Evolutionary conservation across 2,329 filamentous ascomycete species (phyloP).

Genomic region (Ceratocystis destructans): DNA sequence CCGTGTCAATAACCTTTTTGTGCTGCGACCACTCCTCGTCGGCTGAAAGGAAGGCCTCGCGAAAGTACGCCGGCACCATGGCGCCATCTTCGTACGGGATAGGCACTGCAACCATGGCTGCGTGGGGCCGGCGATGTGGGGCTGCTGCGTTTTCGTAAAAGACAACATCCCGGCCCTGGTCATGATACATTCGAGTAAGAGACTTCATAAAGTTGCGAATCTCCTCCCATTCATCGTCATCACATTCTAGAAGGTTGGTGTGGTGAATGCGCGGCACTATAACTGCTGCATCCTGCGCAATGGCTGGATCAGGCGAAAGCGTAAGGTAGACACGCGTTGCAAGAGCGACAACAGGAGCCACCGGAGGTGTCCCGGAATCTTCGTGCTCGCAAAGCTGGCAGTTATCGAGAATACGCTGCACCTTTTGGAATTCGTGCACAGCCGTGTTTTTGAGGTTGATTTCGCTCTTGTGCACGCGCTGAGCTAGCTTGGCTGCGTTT

Average conservation of each 20-base stretch:
- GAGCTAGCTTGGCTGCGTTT: conserved; percentile 80
- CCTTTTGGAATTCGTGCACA: conserved; percentile 77
- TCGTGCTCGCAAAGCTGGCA: conserved; percentile 92
- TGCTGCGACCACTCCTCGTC: conserved; percentile 96
- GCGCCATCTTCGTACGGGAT: conserved; percentile 85
- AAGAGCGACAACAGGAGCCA: conserved; percentile 75
- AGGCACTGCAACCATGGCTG: conserved; percentile 72
- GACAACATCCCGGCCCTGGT: conserved; percentile 78
- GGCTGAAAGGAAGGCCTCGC: conserved; percentile 73
- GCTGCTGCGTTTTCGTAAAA: conserved; percentile 96
- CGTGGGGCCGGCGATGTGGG: conserved; percentile 66
- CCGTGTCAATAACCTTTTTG: conserved; percentile 84
- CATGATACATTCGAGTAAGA: conserved; percentile 84
- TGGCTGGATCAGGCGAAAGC: conserved; percentile 75
- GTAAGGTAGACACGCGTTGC: conserved; percentile 80
- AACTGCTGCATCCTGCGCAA: conserved; percentile 68
- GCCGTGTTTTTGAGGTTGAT: conserved; percentile 77
- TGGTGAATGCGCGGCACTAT: conserved; percentile 83
- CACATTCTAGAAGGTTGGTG: conserved; percentile 86
- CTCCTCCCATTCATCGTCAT: conserved; percentile 99
- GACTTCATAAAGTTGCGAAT: conserved; percentile 98
- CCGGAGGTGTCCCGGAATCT: conserved; percentile 56
- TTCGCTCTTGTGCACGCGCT: conserved; percentile 75
- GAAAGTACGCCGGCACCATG: conserved; percentile 86
- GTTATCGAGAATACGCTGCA: conserved; percentile 70